Evolutionary conservation across 2,329 filamentous ascomycete species (phyloP), one percentile per base, ranked within the genome.

Genomic region (Neophaeococcomyces aloes): DNA sequence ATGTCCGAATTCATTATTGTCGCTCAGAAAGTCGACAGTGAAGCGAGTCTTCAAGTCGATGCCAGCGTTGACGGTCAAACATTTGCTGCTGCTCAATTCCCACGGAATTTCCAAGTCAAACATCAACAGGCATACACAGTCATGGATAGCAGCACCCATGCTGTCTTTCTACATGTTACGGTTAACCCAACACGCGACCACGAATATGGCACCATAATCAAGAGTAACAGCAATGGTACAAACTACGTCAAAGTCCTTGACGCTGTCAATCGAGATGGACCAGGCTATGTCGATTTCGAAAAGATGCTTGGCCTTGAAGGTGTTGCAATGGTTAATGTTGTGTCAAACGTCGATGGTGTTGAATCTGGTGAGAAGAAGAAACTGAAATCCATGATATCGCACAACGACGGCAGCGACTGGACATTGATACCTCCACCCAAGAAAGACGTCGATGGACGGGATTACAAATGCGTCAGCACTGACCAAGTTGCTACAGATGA

Each of bases 161-260:
- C 91, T 1, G 75, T 98, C 46, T 96, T 96, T 65, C 67, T 98
- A 46, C 93, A 96, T 58, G 89, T 96, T 36, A 87, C 83, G 1
- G 85, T 86, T 31, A 81, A 83, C 56, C 74, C 73, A 31, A 68
- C 69, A 3, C 60, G 70, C 39, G 81, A 78, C 14, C 76, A 75
- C 39, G 76, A 83, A 47, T 87, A 84, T 55, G 91, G 91, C 29
- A 82, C 83, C 18, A 86, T 98, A 54, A 78, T 98, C 64, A 98
- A 96, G 75, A 95, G 87, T 59, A 98, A 98, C 68, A 95, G 87
- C 56, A 96, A 98, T 59, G 91, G 91, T 42, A 98, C 91, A 1
- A 91, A 84, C 1, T 98, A 95, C 57, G 85, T 94, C 10, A 69
- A 94, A 51, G 93, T 85, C 62, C 71, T 91, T 18, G 70, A 76